These are phyloP conservation scores for Xerocomellus chrysenteron DNA, from an alignment of 768 basidiomycete genomes.

Conservation along the genomic window DNA sequence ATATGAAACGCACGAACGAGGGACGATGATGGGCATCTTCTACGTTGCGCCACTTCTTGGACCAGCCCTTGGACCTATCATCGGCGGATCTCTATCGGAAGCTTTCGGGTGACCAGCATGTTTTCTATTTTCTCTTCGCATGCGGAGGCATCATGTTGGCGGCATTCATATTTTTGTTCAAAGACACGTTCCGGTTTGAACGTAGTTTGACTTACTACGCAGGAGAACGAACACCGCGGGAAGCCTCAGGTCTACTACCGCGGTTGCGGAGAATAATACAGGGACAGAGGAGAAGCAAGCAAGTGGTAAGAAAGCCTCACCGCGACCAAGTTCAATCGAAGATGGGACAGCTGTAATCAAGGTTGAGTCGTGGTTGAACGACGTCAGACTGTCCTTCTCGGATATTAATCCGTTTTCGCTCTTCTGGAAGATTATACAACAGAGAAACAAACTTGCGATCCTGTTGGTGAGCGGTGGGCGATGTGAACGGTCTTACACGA, in stretches of 20 bases:
- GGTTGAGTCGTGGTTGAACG: constrained; percentile 14
- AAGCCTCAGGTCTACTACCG: constrained; percentile 21
- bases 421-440: constrained; percentile 53
- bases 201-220: constrained; percentile 76
- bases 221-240: constrained; percentile 35
- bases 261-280: constrained; percentile 12
- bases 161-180: constrained; percentile 66
- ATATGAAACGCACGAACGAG: constrained; percentile 71
- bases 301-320: constrained; percentile 14
- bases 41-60: constrained; percentile 80
- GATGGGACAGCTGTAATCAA: constrained; percentile 18
- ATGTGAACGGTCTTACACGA: not conserved
- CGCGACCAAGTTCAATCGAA: constrained; percentile 21
- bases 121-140: constrained; percentile 77
- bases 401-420: constrained; percentile 79
- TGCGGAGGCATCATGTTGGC: constrained; percentile 54
- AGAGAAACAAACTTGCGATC: constrained; percentile 66
- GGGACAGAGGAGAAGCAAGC: constrained; percentile 11
- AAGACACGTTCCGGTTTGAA: constrained; percentile 80
- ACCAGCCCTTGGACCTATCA: constrained; percentile 65
- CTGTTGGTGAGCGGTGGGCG: constrained; percentile 37
- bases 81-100: constrained; percentile 68
- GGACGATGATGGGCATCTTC: constrained; percentile 78
- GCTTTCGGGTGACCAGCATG: constrained; percentile 75
- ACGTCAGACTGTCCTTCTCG: constrained; percentile 54